Evolutionary conservation across 495 filamentous ascomycete species (phyloP).

Genomic region (Daldinia concentrica): DNA sequence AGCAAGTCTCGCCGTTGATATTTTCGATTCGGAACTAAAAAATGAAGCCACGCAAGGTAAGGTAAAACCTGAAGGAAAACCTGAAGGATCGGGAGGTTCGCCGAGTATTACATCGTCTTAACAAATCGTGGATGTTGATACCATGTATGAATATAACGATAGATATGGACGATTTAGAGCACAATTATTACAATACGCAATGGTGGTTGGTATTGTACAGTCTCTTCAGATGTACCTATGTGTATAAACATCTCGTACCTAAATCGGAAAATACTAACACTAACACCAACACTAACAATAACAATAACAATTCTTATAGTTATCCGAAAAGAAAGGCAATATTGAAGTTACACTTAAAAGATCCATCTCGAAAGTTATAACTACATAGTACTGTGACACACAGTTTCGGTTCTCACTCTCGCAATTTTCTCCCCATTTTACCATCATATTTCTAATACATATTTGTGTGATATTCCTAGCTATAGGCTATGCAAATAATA

Average conservation of each 20-base stretch:
- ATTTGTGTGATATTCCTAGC: too few species aligned
- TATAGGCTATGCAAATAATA: too few species aligned
- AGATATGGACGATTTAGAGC: not conserved
- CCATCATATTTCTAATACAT: too few species aligned
- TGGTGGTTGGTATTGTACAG: not conserved
- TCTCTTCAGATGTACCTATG: not conserved
- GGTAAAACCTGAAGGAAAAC: conserved; percentile 31
- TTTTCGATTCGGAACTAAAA: conserved; percentile 65
- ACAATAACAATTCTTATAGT: too few species aligned
- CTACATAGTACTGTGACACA: too few species aligned
- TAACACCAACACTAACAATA: too few species aligned
- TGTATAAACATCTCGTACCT: conserved; percentile 3
- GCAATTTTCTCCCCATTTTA: too few species aligned
- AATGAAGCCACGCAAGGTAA: conserved; percentile 56
- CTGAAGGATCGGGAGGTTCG: conserved; percentile 28
- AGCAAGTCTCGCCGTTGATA: conserved; percentile 84
- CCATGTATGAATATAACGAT: not conserved
- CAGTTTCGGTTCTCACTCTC: too few species aligned
- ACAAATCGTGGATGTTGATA: not conserved
- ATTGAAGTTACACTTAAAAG: too few species aligned
- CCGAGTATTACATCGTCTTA: conserved; percentile 23
- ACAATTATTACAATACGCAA: not conserved
- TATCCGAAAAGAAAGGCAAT: too few species aligned
- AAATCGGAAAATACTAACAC: too few species aligned
- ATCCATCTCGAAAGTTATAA: not conserved